Evolutionary conservation across 768 basidiomycete genomes (phyloP), one percentile per base, ranked within the genome.

Genomic region (Termitomyces sp.): DNA sequence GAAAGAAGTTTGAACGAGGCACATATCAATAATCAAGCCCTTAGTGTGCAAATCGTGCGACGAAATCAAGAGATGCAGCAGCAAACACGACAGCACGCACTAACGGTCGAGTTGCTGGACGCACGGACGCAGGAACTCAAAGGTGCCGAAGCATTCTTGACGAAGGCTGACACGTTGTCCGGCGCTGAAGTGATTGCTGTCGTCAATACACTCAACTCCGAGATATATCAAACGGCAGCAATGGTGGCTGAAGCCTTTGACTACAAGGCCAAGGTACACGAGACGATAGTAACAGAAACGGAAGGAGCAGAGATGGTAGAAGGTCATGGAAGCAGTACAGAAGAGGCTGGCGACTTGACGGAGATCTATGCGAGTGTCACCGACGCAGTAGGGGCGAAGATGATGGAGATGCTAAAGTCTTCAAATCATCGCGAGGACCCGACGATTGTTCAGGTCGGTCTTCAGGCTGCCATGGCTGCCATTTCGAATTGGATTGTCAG

Each of bases 401-500:
- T 79, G 72, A 72, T 76, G 27, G 71, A 72, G 35, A 57, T 78
- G 59, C 63, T 80, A 25, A 70, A 67, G 61, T 58, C 63, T 16
- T 66, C 71, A 6, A 71, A 73, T 46, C 76, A 77, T 57, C 68
- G 70, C 55, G 66, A 72, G 51, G 76, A 79, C 57, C 70, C 74
- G 5, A 70, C 72, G 25, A 57, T 77, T 35, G 65, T 79, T 25
- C 76, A 76, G 44, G 72, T 79, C 43, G 78, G 77, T 6, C 67
- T 81, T 58, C 76, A 77, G 59, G 71, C 74, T 28, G 74, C 73
- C 25, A 72, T 80, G 70, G 61, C 72, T 19, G 77, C 76, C 7
- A 79, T 79, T 59, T 70, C 75, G 1, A 73, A 78, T 47, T 80
- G 79, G 79, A 77, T 79, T 40, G 70, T 78, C 51, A 72, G 71